Conservation (phyloP, 2,329 filamentous ascomycete genomes). For the Sphaerostilbella broomeana region DNA sequence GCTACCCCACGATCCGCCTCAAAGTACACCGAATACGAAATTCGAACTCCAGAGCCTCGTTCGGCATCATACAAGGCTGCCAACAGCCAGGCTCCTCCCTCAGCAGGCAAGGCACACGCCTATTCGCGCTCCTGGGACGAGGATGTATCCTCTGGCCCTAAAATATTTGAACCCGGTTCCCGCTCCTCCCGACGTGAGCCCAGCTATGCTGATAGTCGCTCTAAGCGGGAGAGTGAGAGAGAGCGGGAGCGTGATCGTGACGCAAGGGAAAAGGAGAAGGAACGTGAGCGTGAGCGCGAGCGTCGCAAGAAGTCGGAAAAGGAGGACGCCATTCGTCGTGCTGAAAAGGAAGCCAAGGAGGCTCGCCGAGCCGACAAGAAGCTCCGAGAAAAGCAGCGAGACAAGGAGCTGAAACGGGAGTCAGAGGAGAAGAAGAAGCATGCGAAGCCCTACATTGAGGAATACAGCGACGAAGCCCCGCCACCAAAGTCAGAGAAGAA, state of each 20-base stretch:
- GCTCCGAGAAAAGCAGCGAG: slow-evolving; percentile 28
- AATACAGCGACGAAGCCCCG: slow-evolving; percentile 25
- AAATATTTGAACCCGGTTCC: slow-evolving; percentile 36
- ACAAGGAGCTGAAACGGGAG: slow-evolving; percentile 34
- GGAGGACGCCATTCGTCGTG: slow-evolving; percentile 23
- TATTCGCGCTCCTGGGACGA: slow-evolving; percentile 42
- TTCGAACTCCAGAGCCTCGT: slow-evolving; percentile 46
- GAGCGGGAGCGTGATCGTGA: slow-evolving; percentile 31
- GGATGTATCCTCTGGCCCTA: slow-evolving; percentile 31
- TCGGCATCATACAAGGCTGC: slow-evolving; percentile 34
- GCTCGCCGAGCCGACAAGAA: slow-evolving; percentile 30
- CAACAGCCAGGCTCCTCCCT: slow-evolving; percentile 25
- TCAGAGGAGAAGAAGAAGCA: slow-evolving; percentile 32
- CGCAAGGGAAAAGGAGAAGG: slow-evolving; percentile 29
- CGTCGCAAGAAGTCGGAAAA: slow-evolving; percentile 16
- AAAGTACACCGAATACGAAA: slow-evolving; percentile 35
- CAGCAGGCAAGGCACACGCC: slow-evolving; percentile 29
- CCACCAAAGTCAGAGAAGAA: slow-evolving; percentile 30
- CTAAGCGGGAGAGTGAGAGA: slow-evolving; percentile 37
- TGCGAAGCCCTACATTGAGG: slow-evolving; percentile 31
- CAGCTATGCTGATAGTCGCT: slow-evolving; percentile 41
- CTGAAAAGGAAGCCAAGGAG: slow-evolving; percentile 29
- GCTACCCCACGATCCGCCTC: slow-evolving; percentile 38
- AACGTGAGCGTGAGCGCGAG: slow-evolving; percentile 24
- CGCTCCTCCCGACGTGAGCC: slow-evolving; percentile 39